Percentiles rank a stretch among this genome's conserved stretches.
Conservation (phyloP, 805 yeast genomes). For the Vanderwaltozyma yarrowii region DNA sequence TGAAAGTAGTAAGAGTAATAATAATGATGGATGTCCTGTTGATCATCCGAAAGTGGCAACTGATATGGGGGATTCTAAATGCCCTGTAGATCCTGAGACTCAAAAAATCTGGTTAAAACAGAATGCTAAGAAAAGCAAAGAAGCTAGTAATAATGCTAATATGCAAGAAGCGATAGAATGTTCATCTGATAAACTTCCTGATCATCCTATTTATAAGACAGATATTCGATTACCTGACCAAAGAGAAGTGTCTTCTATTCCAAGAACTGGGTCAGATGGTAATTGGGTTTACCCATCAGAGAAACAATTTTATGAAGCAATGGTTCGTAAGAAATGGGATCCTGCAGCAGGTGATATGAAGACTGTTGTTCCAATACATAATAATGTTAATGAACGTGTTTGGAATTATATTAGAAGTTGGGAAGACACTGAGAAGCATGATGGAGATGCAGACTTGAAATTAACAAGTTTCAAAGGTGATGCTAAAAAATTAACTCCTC, state of each 20-base stretch:
- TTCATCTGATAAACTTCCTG: conserved; percentile 34
- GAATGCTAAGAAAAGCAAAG: conserved; percentile 9
- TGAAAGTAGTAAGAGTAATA: not conserved
- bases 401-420: conserved; percentile 78
- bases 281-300: conserved; percentile 97
- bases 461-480: conserved; percentile 86
- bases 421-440: conserved; percentile 57
- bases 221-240: conserved; percentile 50
- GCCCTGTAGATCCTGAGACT: conserved; percentile 64
- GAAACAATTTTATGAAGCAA: conserved; percentile 88
- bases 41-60: not conserved
- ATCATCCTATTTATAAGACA: conserved; percentile 27
- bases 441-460: conserved; percentile 74
- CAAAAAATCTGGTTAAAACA: conserved; percentile 47
- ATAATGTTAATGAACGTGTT: conserved; percentile 85
- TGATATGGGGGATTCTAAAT: conserved; percentile 18
- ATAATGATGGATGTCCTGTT: not conserved
- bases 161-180: conserved; percentile 31
- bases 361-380: conserved; percentile 88
- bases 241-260: conserved; percentile 72
- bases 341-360: conserved; percentile 79
- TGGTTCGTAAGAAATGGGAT: conserved; percentile 82
- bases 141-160: conserved; percentile 8
- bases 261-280: conserved; percentile 53
- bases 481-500: conserved; percentile 73